Conservation (phyloP, 495 filamentous ascomycete species). For the Trichoderma asperelloides region DNA sequence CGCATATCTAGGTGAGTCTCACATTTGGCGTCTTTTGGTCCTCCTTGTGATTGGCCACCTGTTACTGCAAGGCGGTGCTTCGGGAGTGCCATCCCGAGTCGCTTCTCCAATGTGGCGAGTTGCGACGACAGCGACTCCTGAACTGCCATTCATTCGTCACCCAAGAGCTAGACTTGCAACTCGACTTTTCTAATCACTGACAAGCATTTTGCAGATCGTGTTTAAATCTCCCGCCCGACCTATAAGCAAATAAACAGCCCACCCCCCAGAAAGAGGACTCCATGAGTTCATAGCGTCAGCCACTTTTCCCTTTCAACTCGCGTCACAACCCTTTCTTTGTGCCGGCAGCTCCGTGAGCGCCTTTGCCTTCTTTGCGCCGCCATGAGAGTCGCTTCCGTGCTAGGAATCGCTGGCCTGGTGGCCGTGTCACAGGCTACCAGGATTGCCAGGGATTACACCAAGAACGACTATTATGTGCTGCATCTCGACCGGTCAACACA, state of each 20-base stretch:
- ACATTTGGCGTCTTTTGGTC: not conserved
- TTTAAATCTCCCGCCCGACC: not conserved
- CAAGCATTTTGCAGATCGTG: not conserved
- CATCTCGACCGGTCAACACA: conserved; percentile 58
- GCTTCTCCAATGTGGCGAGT: not conserved
- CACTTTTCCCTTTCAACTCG: not conserved
- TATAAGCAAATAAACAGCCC: not conserved
- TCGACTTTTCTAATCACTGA: not conserved
- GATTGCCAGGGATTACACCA: conserved; percentile 43
- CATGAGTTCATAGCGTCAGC: not conserved
- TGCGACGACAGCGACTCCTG: not conserved
- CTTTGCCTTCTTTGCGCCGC: not conserved
- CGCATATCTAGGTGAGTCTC: not conserved
- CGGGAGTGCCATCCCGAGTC: not conserved
- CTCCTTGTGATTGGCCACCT: not conserved
- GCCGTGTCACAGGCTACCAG: conserved; percentile 3
- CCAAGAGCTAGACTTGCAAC: not conserved
- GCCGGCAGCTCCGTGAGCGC: not conserved
- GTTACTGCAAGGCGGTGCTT: not conserved
- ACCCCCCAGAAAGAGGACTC: not conserved
- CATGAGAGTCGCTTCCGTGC: conserved; percentile 12
- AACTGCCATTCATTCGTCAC: not conserved
- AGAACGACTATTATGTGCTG: conserved; percentile 84
- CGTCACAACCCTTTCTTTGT: not conserved
- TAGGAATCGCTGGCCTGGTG: conserved; percentile 11